Evolutionary conservation across 805 yeast species (phyloP).

Genomic region (Wickerhamiella sergipiensis): DNA sequence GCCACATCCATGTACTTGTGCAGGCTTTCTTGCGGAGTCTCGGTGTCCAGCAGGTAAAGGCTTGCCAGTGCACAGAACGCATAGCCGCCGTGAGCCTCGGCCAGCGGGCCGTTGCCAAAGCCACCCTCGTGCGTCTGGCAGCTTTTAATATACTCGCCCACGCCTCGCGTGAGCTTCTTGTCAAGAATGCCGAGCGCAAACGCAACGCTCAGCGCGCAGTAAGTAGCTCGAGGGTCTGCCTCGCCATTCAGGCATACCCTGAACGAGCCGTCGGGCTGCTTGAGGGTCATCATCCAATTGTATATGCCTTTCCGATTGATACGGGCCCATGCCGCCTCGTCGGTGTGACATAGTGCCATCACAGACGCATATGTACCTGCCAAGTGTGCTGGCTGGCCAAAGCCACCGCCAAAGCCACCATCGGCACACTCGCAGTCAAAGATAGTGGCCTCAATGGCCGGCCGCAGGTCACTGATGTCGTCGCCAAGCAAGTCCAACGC

Average conservation of each 20-base stretch:
- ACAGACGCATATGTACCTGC: slow-evolving; percentile 77
- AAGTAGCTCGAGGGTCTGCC: slow-evolving; percentile 64
- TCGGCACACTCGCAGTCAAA: slow-evolving; percentile 22
- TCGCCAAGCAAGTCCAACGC: slow-evolving; percentile 32
- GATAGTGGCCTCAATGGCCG: slow-evolving; percentile 20
- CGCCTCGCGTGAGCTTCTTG: slow-evolving; percentile 36
- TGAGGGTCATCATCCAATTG: slow-evolving; percentile 52
- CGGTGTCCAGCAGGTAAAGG: slow-evolving; percentile 30
- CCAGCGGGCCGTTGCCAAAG: slow-evolving; percentile 67
- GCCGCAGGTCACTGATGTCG: slow-evolving; percentile 17
- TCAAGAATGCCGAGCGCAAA: slow-evolving; percentile 53
- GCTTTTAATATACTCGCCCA: slow-evolving; percentile 42
- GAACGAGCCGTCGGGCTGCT: slow-evolving; percentile 63
- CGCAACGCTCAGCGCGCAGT: slow-evolving; percentile 40
- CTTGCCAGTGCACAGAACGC: slow-evolving; percentile 78
- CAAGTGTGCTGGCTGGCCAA: slow-evolving; percentile 65
- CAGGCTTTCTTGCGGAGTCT: slow-evolving; percentile 23
- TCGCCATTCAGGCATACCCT: slow-evolving; percentile 69
- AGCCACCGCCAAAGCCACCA: slow-evolving; percentile 83
- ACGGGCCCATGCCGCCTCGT: slow-evolving; percentile 27
- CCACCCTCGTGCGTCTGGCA: slow-evolving; percentile 97
- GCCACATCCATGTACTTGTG: slow-evolving; percentile 33
- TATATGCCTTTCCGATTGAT: slow-evolving; percentile 38
- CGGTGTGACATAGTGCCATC: slow-evolving; percentile 42
- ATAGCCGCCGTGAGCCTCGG: slow-evolving; percentile 97